A percentile compares a stretch with the other conserved stretches of the same genome.
Evolutionary conservation across 129 eudicot genomes (phyloP).

Genomic region (Oenanthe sinensis): DNA sequence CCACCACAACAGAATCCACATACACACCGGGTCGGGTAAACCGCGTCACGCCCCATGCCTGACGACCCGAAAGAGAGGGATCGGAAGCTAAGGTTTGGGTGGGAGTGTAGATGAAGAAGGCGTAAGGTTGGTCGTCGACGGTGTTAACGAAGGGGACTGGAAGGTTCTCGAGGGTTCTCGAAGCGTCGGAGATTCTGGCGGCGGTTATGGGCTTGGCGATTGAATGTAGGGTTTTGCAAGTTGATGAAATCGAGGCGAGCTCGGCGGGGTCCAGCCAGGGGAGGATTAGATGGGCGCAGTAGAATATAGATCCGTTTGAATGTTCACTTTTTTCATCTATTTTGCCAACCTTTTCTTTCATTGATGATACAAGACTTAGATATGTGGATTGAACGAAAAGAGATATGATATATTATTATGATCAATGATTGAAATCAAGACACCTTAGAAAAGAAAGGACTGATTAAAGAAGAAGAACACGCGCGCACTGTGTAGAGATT

Average conservation of each 20-base stretch:
- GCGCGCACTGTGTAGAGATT: too few species aligned
- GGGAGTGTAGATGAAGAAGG: constrained; percentile 62
- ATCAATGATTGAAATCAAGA: too few species aligned
- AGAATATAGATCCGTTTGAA: constrained; percentile 4
- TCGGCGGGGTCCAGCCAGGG: constrained; percentile 60
- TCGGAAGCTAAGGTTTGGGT: constrained; percentile 26
- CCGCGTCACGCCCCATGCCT: constrained; percentile 44
- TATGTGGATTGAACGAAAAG: too few species aligned
- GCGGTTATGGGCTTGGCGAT: constrained; percentile 32
- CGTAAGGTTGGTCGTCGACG: constrained; percentile 46
- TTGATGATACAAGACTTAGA: neutral
- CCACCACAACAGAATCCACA: constrained; percentile 15
- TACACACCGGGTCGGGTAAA: constrained; percentile 19
- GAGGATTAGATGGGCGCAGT: constrained; percentile 33
- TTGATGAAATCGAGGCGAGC: constrained; percentile 46
- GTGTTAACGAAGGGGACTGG: constrained; percentile 68
- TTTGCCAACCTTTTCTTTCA: neutral
- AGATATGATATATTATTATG: too few species aligned
- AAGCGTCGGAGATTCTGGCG: constrained; percentile 56
- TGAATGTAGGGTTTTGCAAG: constrained; percentile 51
- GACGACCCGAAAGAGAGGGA: constrained; percentile 23
- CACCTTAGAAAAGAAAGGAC: too few species aligned
- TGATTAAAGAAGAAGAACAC: too few species aligned
- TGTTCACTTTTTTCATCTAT: neutral
- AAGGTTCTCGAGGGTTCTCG: constrained; percentile 41